Evolutionary conservation across 2,329 filamentous ascomycete species (phyloP), one percentile per base, ranked within the genome.

Genomic region (Didymella pomorum): DNA sequence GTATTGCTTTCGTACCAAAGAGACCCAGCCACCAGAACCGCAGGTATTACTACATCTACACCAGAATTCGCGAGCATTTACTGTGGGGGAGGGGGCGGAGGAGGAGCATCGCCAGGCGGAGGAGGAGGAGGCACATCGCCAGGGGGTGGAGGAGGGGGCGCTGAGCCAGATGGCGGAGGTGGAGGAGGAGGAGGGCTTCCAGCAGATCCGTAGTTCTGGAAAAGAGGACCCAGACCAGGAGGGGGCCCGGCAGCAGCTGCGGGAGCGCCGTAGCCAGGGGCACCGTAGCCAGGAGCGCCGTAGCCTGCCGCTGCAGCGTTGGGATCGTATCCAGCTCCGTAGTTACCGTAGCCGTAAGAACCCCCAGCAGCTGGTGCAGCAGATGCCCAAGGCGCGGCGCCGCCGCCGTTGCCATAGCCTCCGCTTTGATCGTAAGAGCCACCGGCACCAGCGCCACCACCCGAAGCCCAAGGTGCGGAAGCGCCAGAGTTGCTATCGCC

Each of bases 151-250:
- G 86, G 84, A 0, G 87, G 86, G 35, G 88, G 87, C 42, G 84
- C 85, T 46, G 81, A 79, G 18, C 76, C 78, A 46, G 86, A 84
- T 1, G 87, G 86, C 25, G 87, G 87, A 41, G 85, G 84, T 10
- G 86, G 84, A n/a, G 86, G 85, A 1, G 87, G 86, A 25, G 87
- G 87, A 42, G 85, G 85, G 56, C 82, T 79, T 42, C 77, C 78
- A 59, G 76, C 81, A 63, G 79, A 79, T 37, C 84, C 81, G 62
- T 86, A 91, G 69, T 88, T 87, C 75, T 90, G 86, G 69, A 90
- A 88, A 58, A 91, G 80, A 45, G 86, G 85, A 71, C 84, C 87
- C 60, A 89, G 80, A 39, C 86, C 86, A 60, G 84, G 74, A 50
- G 74, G 74, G 55, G 74, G 83, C 42, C 79, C 60, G 80, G 70